Base-by-base conservation (phyloP, 305 asterid genomes). In the Striga hermonthica region DNA sequence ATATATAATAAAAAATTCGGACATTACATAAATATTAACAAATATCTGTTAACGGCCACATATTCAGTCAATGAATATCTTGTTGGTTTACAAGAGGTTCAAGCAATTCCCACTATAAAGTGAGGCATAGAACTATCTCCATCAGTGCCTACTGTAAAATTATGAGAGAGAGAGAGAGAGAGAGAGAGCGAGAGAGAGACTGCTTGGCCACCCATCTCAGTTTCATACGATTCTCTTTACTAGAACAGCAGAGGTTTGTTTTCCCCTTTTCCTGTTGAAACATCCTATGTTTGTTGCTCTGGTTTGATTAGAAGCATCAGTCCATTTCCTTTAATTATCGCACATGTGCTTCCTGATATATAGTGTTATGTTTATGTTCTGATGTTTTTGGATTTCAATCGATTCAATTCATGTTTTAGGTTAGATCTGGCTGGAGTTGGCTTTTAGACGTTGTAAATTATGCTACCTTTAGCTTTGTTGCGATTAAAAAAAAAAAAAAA, bases 151-250 rank as follows among this genome's bases (percentile, higher is more conserved):
- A 49, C 55, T 49, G 56, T 22, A 4, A 50, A 50, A n/a, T 50
- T 50, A 50, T 15, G 56, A 4, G 56, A 4, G 28, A 48, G 16
- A 48, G 54, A 48, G 54, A 48, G 52, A 45, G 52, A 45, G 2
- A n/a, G 55, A 12, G 55, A 4, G 28, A 48, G 16, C 5, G 55
- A 49, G 55, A 49, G 53, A 47, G 53, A 47, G 9, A 41, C 47
- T 41, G 47, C 47, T 41, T 41, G 47, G 47, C 47, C 47, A 41
- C 47, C 47, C 47, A 14, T 13, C 14, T 50, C 9, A 50, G 14
- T 50, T 50, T 13, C 10, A 50, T 31, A 50, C 22, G 34, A 4
- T 50, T 50, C 56, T 8, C 82, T 71, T 71, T 65, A 66, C 79
- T 38, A 47, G 59, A 66, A 54, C 31, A 40, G 36, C 65, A 13